Evolutionary conservation across 1,139 yeast species (phyloP).

Genomic region (Yamadazyma taylorii): DNA sequence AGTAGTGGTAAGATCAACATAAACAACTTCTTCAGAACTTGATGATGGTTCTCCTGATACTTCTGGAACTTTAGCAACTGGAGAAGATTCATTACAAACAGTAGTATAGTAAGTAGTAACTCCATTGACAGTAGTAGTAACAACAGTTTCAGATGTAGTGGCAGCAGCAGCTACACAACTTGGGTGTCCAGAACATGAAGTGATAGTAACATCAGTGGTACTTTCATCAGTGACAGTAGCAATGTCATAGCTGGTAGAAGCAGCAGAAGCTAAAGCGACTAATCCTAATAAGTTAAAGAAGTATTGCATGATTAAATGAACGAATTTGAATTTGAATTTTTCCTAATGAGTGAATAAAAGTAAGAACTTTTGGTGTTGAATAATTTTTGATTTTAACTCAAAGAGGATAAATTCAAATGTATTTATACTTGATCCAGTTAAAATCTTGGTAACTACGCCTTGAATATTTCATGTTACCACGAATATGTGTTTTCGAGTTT

Average conservation of each 20-base stretch:
- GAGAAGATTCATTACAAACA: conserved; percentile 32
- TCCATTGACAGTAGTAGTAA: conserved; percentile 27
- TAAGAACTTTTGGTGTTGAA: conserved; percentile 9
- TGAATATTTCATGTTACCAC: not conserved
- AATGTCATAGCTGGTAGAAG: conserved; percentile 16
- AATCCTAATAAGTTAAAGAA: conserved; percentile 34
- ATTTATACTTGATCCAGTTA: conserved; percentile 14
- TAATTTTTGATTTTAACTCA: conserved; percentile 5
- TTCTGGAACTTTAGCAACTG: conserved; percentile 22
- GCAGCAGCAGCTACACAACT: conserved; percentile 18
- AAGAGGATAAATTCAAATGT: conserved; percentile 13
- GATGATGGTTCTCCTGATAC: conserved; percentile 19
- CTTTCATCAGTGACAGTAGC: conserved; percentile 33
- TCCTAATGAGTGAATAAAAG: conserved; percentile 12
- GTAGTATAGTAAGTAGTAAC: conserved; percentile 46
- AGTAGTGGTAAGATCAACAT: conserved; percentile 30
- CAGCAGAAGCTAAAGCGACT: conserved; percentile 23
- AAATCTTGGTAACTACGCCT: not conserved
- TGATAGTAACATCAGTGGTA: conserved; percentile 43
- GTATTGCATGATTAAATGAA: conserved; percentile 29
- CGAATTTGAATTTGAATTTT: conserved; percentile 7
- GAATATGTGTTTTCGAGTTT: not conserved
- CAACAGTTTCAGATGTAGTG: conserved; percentile 21
- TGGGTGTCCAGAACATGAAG: conserved; percentile 40
- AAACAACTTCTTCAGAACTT: conserved; percentile 22